A percentile compares a stretch with the other conserved stretches of the same genome.
These are phyloP conservation scores for Aureobasidium pullulans DNA, from an alignment of 2,329 filamentous ascomycete genomes.

Conservation along the genomic window DNA sequence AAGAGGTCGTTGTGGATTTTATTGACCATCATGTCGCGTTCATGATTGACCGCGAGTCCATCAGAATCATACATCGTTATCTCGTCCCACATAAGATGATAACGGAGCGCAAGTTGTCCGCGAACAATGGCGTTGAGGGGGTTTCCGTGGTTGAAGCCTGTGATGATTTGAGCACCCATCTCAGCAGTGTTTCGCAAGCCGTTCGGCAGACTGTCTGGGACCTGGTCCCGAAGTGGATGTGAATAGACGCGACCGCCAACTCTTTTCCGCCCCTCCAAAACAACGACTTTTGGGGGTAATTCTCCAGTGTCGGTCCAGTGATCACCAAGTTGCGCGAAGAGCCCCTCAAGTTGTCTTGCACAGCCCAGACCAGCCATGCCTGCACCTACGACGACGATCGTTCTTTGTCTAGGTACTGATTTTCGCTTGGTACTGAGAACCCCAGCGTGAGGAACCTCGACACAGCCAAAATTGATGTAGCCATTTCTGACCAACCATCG, in stretches of 20 bases:
- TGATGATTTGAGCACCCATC: slow-evolving; percentile 97
- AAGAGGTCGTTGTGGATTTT: slow-evolving; percentile 92
- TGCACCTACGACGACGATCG: slow-evolving; percentile 79
- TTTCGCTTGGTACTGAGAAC: slow-evolving; percentile 18
- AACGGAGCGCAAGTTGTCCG: slow-evolving; percentile 79
- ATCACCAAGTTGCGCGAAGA: slow-evolving; percentile 73
- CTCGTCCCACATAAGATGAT: slow-evolving; percentile 69
- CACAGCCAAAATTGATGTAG: slow-evolving; percentile 94
- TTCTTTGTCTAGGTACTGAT: slow-evolving; percentile 52
- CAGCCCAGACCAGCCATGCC: slow-evolving; percentile 92
- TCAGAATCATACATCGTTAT: slow-evolving; percentile 86
- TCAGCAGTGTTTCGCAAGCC: slow-evolving; percentile 71
- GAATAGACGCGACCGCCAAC: slow-evolving; percentile 94
- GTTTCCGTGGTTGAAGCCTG: slow-evolving; percentile 92
- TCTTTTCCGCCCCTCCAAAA: slow-evolving; percentile 80
- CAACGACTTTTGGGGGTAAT: slow-evolving; percentile 62
- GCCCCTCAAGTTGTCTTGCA: slow-evolving; percentile 80
- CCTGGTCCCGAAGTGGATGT: slow-evolving; percentile 57
- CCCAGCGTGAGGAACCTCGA: slow-evolving; percentile 51
- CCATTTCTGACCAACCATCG: slow-evolving; percentile 86
- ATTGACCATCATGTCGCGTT: slow-evolving; percentile 75
- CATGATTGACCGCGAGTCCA: slow-evolving; percentile 67
- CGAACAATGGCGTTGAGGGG: slow-evolving; percentile 86
- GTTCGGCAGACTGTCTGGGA: slow-evolving; percentile 44
- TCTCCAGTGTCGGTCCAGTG: slow-evolving; percentile 59